A percentile compares a stretch with the other conserved stretches of the same genome.
These are phyloP conservation scores for Aspergillus awamori DNA, from an alignment of 2,329 filamentous ascomycete genomes.

Conservation along the genomic window DNA sequence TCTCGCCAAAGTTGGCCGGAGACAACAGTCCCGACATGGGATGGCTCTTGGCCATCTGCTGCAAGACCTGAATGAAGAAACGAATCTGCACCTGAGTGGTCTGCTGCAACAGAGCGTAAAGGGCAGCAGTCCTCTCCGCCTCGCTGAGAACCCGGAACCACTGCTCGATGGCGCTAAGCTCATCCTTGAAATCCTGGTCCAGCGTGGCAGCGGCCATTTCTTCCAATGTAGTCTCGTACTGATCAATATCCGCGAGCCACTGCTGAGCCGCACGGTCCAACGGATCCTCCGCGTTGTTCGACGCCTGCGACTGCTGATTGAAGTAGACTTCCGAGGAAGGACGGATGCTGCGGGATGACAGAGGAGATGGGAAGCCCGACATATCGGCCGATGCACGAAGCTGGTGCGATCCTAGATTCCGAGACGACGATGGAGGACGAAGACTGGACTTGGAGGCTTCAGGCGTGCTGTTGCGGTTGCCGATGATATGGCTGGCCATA, in stretches of 20 bases:
- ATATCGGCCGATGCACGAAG: slow-evolving; percentile 96
- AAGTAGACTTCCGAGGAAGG: slow-evolving; percentile 93
- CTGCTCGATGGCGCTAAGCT: slow-evolving; percentile 97
- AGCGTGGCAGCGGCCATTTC: slow-evolving; percentile 99
- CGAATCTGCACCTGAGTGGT: slow-evolving; percentile 98
- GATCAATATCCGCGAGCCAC: slow-evolving; percentile 98
- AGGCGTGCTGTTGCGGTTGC: slow-evolving; percentile 95
- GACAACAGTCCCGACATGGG: slow-evolving; percentile 95
- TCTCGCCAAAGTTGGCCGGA: slow-evolving; percentile 89
- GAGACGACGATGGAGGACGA: slow-evolving; percentile 81
- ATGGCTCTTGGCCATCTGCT: slow-evolving; percentile 98
- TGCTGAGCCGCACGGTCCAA: slow-evolving; percentile 95
- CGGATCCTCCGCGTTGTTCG: slow-evolving; percentile 75
- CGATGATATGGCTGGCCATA: slow-evolving; percentile 68
- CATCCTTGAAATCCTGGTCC: slow-evolving; percentile 99
- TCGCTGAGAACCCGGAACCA: slow-evolving; percentile 98
- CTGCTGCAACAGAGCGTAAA: slow-evolving; percentile 95
- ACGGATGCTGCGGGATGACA: slow-evolving; percentile 76
- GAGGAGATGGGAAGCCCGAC: slow-evolving; percentile 75
- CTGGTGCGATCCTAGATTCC: slow-evolving; percentile 77
- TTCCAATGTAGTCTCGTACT: slow-evolving; percentile 97
- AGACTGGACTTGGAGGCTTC: slow-evolving; percentile 81
- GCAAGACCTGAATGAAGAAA: slow-evolving; percentile 97
- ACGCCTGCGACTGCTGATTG: slow-evolving; percentile 71
- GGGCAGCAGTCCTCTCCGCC: slow-evolving; percentile 89